Evolutionary conservation across 2,329 filamentous ascomycete species (phyloP), one percentile per base, ranked within the genome.

Genomic region (Aspergillus sp.): DNA sequence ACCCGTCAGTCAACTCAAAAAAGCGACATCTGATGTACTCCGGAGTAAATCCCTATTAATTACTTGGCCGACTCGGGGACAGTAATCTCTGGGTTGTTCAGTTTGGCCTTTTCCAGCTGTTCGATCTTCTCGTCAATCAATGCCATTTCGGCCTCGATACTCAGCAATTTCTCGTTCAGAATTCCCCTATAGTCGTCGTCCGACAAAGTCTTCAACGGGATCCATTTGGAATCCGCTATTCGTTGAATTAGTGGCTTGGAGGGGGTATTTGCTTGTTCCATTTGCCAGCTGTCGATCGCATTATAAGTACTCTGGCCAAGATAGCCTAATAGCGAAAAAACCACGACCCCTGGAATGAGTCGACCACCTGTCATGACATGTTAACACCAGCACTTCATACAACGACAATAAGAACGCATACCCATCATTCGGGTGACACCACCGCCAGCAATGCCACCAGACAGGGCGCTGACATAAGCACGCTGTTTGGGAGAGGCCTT

Each of bases 41-140:
- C n/a, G n/a, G n/a, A n/a, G n/a, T n/a, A 2, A 29, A 29, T 3
- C 25, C 6, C 25, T 10, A 29, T 29, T 49, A 38, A 59, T 45
- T 47, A 21, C 13, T 53, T 23, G 19, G 20, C 20, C 31, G 45
- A 19, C 36, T 49, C 47, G 29, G 52, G 31, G 17, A 20, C 16
- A 4, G 14, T 43, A 23, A 19, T 16, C n/a, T 53, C 49, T 17
- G 20, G 10, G 19, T 13, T 54, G 40, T 38, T 52, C 6, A 49
- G 21, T 34, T 60, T 64, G 25, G 59, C 55, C 34, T 64, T 64
- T 60, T 73, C 75, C 23, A 86, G 64, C 36, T 72, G 76, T 45
- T 78, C 80, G 59, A 94, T 89, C 64, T 84, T 85, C 49, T 93
- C 89, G 63, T 94, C 88, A 32, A 93, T 78, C 4, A 94, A 70